phyloP scores from a whole-genome alignment of 352 stramenopile species.

The Globisporangium okanoganense region DNA sequence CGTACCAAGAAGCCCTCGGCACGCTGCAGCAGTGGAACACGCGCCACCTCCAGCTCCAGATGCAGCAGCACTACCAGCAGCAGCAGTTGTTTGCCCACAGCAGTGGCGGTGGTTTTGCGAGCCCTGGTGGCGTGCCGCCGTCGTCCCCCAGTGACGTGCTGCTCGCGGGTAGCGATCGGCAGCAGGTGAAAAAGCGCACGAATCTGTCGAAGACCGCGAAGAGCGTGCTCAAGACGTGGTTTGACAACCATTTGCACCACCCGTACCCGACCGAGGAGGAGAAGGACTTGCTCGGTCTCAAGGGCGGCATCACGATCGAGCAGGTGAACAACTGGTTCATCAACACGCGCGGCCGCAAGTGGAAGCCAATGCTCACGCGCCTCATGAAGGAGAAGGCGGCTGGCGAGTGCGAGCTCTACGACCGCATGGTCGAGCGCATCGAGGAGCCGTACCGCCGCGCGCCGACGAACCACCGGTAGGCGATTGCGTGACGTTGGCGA shows the following conservation, averaged over 20 bases:
- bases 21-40: conserved; percentile 32
- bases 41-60: conserved; percentile 24
- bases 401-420: conserved; percentile 55
- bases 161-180: neutral
- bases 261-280: conserved; percentile 84
- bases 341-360: conserved; percentile 82
- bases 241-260: conserved; percentile 80
- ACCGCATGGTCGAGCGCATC: conserved; percentile 78
- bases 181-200: conserved; percentile 58
- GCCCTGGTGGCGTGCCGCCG: neutral
- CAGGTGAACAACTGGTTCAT: conserved; percentile 91
- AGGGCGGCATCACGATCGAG: conserved; percentile 78
- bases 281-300: conserved; percentile 59
- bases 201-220: conserved; percentile 77
- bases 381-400: conserved; percentile 67
- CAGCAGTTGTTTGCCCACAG: conserved; percentile 1
- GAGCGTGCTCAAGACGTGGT: conserved; percentile 72
- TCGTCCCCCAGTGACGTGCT: conserved; percentile 1
- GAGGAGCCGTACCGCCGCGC: conserved; percentile 66
- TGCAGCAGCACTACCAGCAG: conserved; percentile 13
- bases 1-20: conserved; percentile 23
- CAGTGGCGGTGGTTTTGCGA: conserved; percentile 1
- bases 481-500: neutral
- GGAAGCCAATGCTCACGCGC: conserved; percentile 77
- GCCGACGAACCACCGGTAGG: conserved; percentile 15